Conservation (phyloP, 1,284 basidiomycete genomes). For the Ceratobasidium sp. region DNA sequence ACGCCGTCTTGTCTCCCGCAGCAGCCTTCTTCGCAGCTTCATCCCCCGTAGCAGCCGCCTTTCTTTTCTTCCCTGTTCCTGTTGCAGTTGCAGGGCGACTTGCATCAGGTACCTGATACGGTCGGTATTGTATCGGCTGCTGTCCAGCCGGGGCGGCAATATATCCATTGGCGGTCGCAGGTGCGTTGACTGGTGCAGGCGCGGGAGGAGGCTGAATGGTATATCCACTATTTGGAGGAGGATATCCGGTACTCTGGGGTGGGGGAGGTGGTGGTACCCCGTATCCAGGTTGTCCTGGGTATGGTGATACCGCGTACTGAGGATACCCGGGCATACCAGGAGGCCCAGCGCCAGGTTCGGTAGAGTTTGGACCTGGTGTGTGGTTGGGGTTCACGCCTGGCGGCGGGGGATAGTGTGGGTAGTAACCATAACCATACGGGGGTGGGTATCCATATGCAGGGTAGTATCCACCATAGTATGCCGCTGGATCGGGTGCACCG, state of each 20-base stretch:
- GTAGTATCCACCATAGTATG: slow-evolving; percentile 28
- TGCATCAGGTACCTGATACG: slow-evolving; percentile 7
- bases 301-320: background rate
- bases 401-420: slow-evolving; percentile 30
- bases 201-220: background rate
- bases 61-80: slow-evolving; percentile 17
- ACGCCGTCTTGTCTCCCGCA: slow-evolving; percentile 12
- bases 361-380: background rate
- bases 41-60: background rate
- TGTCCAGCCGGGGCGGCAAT: background rate
- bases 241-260: background rate
- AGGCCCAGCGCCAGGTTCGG: background rate
- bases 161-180: slow-evolving; percentile 20
- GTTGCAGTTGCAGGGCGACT: background rate
- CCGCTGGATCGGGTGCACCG: slow-evolving; percentile 1
- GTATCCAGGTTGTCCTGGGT: slow-evolving; percentile 5
- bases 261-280: background rate
- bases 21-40: background rate
- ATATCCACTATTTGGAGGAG: slow-evolving; percentile 5
- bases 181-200: background rate
- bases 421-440: slow-evolving; percentile 29
- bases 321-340: background rate
- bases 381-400: background rate
- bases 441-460: slow-evolving; percentile 25
- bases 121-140: slow-evolving; percentile 9